These are phyloP conservation scores for Colletotrichum sp. DNA, from an alignment of 2,329 filamentous ascomycete species.

Conservation along the genomic window DNA sequence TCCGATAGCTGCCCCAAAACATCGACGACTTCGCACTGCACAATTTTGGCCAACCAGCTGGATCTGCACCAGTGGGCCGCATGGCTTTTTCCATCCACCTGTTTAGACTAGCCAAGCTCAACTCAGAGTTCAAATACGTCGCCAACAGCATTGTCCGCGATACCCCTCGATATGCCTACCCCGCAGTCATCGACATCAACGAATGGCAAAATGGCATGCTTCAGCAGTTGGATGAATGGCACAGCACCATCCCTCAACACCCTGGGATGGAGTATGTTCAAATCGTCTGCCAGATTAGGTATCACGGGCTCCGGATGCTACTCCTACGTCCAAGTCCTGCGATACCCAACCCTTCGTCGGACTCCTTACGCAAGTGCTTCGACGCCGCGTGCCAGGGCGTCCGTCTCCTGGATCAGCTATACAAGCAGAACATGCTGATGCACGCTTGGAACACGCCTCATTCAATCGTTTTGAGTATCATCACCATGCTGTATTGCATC, in stretches of 20 bases:
- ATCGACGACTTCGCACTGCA: constrained; percentile 26
- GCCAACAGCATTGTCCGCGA: constrained; percentile 56
- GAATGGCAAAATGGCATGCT: constrained; percentile 52
- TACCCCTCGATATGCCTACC: constrained; percentile 52
- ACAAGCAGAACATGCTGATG: constrained; percentile 46
- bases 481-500: constrained; percentile 57
- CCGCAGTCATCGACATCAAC: constrained; percentile 46
- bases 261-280: constrained; percentile 27
- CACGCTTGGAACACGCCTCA: constrained; percentile 56
- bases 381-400: constrained; percentile 46
- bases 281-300: constrained; percentile 46
- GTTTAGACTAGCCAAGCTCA: constrained; percentile 51
- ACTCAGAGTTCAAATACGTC: constrained; percentile 63
- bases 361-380: constrained; percentile 45
- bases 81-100: constrained; percentile 49
- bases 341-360: constrained; percentile 50
- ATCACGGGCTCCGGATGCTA: constrained; percentile 53
- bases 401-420: constrained; percentile 45
- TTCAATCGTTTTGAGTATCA: constrained; percentile 49
- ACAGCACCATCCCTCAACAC: neutral
- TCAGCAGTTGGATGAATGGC: constrained; percentile 43
- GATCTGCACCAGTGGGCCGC: neutral
- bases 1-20: constrained; percentile 30
- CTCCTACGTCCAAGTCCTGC: constrained; percentile 56
- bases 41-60: neutral